These are phyloP conservation scores for Penicillium ucsense DNA, from an alignment of 495 filamentous ascomycete genomes.

Conservation along the genomic window DNA sequence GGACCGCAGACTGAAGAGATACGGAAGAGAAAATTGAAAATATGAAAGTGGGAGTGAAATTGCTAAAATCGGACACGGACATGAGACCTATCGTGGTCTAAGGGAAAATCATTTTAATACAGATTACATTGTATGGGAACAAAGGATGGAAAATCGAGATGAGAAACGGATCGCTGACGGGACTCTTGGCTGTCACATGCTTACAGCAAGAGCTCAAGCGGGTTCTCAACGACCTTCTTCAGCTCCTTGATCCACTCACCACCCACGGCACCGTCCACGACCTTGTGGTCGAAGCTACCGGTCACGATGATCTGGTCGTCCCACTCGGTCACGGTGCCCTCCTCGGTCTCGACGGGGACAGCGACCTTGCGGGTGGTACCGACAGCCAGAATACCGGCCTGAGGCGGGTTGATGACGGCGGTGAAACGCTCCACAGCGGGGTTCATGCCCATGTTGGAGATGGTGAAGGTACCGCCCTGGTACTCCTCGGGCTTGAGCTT, in stretches of 20 bases:
- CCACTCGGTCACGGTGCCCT: slow-evolving; percentile 77
- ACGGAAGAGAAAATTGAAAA: slow-evolving; percentile 1
- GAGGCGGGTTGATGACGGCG: slow-evolving; percentile 98
- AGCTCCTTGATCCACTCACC: slow-evolving; percentile 95
- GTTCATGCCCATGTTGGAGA: slow-evolving; percentile 99
- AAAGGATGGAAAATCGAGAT: not conserved
- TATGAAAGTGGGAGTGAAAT: slow-evolving; percentile 24
- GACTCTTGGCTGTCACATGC: not conserved
- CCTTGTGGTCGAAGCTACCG: slow-evolving; percentile 95
- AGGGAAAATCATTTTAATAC: slow-evolving; percentile 34
- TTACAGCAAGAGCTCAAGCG: slow-evolving; percentile 85
- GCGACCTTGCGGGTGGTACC: slow-evolving; percentile 93
- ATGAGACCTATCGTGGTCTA: slow-evolving; percentile 24
- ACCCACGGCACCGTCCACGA: slow-evolving; percentile 86
- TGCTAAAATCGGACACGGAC: slow-evolving; percentile 27
- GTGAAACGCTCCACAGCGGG: slow-evolving; percentile 91
- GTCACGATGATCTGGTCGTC: slow-evolving; percentile 95
- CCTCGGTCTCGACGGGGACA: slow-evolving; percentile 73
- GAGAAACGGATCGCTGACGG: not conserved
- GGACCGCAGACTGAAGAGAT: too few species aligned
- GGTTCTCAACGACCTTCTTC: slow-evolving; percentile 97
- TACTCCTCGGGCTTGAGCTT: slow-evolving; percentile 99
- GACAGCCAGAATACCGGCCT: slow-evolving; percentile 91
- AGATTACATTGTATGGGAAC: slow-evolving; percentile 24
- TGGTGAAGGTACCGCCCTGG: slow-evolving; percentile 98